phyloP scores from a whole-genome alignment of 176 grass and related monocot genomes.

The Echinochloa phyllopogon region DNA sequence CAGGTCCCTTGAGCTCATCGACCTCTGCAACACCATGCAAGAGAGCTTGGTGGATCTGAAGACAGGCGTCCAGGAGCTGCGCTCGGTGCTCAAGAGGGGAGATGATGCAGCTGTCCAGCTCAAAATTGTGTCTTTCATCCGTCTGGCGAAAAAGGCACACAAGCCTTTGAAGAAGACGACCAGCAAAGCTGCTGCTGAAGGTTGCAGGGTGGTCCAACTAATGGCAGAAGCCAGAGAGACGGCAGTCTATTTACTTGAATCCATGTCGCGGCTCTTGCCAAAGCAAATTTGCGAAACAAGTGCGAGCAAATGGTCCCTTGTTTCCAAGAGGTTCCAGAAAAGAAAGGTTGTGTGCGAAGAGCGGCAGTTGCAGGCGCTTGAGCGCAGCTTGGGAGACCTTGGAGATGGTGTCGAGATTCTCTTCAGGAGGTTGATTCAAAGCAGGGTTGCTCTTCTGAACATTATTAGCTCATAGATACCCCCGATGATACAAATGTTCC shows the following conservation, averaged over 20 bases:
- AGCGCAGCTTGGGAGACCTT: slow-evolving; percentile 45
- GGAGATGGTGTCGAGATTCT: slow-evolving; percentile 31
- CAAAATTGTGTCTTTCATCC: slow-evolving; percentile 36
- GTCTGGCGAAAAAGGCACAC: slow-evolving; percentile 25
- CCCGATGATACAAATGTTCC: neutral
- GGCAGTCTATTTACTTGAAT: slow-evolving; percentile 37
- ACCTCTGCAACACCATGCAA: slow-evolving; percentile 42
- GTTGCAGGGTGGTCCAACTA: slow-evolving; percentile 14
- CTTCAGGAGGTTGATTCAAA: slow-evolving; percentile 54
- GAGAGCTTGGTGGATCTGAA: slow-evolving; percentile 42
- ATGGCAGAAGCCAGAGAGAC: slow-evolving; percentile 47
- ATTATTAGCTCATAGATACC: slow-evolving; percentile 46
- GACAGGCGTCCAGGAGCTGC: slow-evolving; percentile 33
- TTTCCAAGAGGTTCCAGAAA: slow-evolving; percentile 54
- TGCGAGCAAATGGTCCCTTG: slow-evolving; percentile 51
- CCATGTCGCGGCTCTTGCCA: neutral
- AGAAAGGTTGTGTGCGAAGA: slow-evolving; percentile 41
- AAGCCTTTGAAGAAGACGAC: slow-evolving; percentile 51
- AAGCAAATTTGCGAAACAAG: slow-evolving; percentile 14
- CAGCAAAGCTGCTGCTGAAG: slow-evolving; percentile 9
- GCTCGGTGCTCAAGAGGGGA: slow-evolving; percentile 41
- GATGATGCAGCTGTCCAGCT: slow-evolving; percentile 8
- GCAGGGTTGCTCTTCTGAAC: slow-evolving; percentile 56
- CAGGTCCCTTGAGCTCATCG: slow-evolving; percentile 47
- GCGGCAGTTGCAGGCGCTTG: slow-evolving; percentile 50